A percentile compares a stretch with the other conserved stretches of the same genome.
These are phyloP conservation scores for Quercus rubra DNA, from an alignment of 306 rosid species.

Conservation along the genomic window DNA sequence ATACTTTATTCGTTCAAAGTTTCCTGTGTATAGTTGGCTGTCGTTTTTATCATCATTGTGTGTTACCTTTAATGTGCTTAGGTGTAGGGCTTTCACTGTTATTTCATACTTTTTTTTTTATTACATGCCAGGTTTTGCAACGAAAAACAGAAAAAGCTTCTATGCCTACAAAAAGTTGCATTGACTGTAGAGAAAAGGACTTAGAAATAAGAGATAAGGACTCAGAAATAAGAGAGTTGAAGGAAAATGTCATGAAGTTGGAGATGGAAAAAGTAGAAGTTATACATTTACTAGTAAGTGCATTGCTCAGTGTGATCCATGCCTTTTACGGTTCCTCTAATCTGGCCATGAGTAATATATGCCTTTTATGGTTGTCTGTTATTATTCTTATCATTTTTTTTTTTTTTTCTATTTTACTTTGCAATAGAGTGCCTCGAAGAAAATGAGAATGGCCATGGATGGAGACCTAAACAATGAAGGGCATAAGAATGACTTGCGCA, in stretches of 20 bases:
- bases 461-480: slow-evolving; percentile 26
- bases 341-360: background rate
- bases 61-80: too few species aligned
- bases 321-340: background rate
- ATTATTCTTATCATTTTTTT: too few species aligned
- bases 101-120: slow-evolving; percentile 5
- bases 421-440: slow-evolving; percentile 51
- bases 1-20: background rate
- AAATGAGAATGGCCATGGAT: slow-evolving; percentile 15
- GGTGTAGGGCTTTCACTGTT: background rate
- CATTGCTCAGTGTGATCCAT: slow-evolving; percentile 9
- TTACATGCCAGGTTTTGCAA: slow-evolving; percentile 67
- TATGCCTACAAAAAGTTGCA: slow-evolving; percentile 72
- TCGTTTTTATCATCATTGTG: too few species aligned
- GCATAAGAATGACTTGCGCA: slow-evolving; percentile 53
- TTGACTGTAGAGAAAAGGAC: slow-evolving; percentile 62
- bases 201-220: slow-evolving; percentile 68
- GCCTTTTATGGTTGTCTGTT: background rate
- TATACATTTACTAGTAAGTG: slow-evolving; percentile 40
- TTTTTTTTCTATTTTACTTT: background rate
- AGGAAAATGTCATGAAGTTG: slow-evolving; percentile 35
- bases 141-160: slow-evolving; percentile 94
- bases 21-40: too few species aligned
- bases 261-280: slow-evolving; percentile 66
- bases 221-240: slow-evolving; percentile 36